phyloP scores from a whole-genome alignment of 2,329 filamentous ascomycete genomes.

The Botryosphaeria dothidea region DNA sequence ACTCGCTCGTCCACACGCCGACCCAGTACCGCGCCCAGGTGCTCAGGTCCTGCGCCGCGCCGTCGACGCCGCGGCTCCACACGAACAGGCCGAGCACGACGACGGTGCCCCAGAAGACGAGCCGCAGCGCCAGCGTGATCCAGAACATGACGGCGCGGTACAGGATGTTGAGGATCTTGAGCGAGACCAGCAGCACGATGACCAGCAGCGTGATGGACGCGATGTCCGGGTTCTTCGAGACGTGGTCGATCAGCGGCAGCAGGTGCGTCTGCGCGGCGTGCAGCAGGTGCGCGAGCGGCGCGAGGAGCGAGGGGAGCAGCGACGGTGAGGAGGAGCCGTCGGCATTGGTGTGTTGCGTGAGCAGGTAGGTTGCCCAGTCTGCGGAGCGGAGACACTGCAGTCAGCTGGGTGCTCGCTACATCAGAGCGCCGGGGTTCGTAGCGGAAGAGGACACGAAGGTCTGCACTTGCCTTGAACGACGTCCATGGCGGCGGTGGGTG shows the following conservation, averaged over 20 bases:
- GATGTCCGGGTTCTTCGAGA: conserved; percentile 45
- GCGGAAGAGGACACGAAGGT: background rate
- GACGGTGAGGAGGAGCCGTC: background rate
- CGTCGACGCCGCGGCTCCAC: conserved; percentile 64
- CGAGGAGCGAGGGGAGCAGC: background rate
- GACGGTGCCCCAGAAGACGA: conserved; percentile 66
- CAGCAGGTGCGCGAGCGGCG: background rate
- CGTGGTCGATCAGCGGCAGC: conserved; percentile 32
- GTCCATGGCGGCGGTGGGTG: conserved; percentile 20
- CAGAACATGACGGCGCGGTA: conserved; percentile 75
- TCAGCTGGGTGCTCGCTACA: background rate
- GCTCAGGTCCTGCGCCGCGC: conserved; percentile 61
- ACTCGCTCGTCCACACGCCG: conserved; percentile 17
- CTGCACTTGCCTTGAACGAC: conserved; percentile 22
- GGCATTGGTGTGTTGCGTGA: background rate
- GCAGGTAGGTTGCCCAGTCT: conserved; percentile 18
- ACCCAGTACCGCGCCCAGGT: background rate
- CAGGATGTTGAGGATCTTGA: conserved; percentile 68
- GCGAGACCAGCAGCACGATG: conserved; percentile 62
- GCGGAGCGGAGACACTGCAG: background rate
- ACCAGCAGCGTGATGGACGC: conserved; percentile 58
- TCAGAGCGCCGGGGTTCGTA: too few species aligned
- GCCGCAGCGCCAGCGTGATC: conserved; percentile 64
- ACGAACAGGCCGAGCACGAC: conserved; percentile 56
- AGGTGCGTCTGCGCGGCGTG: conserved; percentile 33